These are phyloP conservation scores for Talaromyces proteolyticus DNA, from an alignment of 495 filamentous ascomycete species.

Conservation along the genomic window DNA sequence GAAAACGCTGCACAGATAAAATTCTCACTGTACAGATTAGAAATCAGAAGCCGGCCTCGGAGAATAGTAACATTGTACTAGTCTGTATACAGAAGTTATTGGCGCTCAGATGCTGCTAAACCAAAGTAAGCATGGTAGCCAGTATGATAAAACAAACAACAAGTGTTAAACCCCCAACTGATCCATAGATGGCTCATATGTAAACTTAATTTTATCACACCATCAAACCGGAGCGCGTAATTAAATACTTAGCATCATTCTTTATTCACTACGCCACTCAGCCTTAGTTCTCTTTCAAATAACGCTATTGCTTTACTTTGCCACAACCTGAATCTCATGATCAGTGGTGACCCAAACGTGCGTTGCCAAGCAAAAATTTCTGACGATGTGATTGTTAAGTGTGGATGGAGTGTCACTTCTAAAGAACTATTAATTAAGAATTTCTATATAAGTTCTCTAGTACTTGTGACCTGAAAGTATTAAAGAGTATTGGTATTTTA, in stretches of 20 bases:
- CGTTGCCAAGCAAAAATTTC: conserved; percentile 3
- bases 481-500: conserved; percentile 1
- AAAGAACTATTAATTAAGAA: neutral
- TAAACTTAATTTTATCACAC: neutral
- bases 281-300: conserved; percentile 4
- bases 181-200: neutral
- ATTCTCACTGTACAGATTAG: too few relatives aligned
- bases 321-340: neutral
- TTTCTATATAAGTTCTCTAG: neutral
- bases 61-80: too few relatives aligned
- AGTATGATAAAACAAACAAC: too few relatives aligned
- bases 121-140: neutral
- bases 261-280: neutral
- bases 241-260: neutral
- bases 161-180: too few relatives aligned
- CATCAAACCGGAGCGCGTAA: neutral
- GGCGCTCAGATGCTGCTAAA: neutral
- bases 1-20: too few relatives aligned
- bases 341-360: conserved; percentile 4
- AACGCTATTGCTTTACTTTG: conserved; percentile 5
- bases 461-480: neutral
- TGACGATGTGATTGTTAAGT: conserved; percentile 4
- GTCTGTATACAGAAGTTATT: too few relatives aligned
- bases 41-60: too few relatives aligned
- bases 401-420: conserved; percentile 1